Evolutionary conservation across 345 rosid genomes (phyloP), one percentile per base, ranked within the genome.

Genomic region (Eucalyptus cloeziana): DNA sequence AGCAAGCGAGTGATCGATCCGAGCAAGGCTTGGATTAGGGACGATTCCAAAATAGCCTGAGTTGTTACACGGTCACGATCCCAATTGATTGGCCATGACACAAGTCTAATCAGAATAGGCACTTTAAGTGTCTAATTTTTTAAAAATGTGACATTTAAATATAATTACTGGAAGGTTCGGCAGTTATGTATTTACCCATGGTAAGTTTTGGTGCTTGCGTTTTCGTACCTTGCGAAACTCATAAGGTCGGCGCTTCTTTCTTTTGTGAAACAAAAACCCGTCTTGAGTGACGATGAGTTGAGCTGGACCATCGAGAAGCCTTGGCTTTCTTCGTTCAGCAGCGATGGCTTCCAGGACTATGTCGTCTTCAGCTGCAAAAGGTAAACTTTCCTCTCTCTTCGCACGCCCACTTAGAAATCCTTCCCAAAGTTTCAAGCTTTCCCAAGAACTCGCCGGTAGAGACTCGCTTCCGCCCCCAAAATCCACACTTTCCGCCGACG

Each of bases 371-470:
- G 67, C 90, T 56, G n/a, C 89, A 27, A 88, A 86, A 50, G 91
- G 89, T 50, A 89, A 86, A 37, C 90, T 89, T 49, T 90, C 88
- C 16, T 87, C 90, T 47, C 50, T 88, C 49, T 89, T 88, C 54
- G 54, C 64, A 43, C 33, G 14, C 54, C 86, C 49, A 62, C 25
- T 33, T 9, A 49, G 21, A 62, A 40, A 40, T 76, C 1, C 47
- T 76, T 1, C 85, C 14, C 85, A 40, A 40, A 76, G 24, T 10
- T 12, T 1, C 16, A 76, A 40, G 7, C 85, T 21, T 76, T 6
- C 85, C 0, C 85, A 40, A 40, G 85, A 76, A 3, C 30, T 76
- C 30, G 85, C 85, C 12, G 47, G 15, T 40, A 1, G 85, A 6
- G 47, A 6, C 30, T 12, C 85, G 47, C 85, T 47, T 40, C 30